A percentile compares a stretch with the other conserved stretches of the same genome.
These are phyloP conservation scores for Rhazya stricta DNA, from an alignment of 257 asterid species.

Conservation along the genomic window DNA sequence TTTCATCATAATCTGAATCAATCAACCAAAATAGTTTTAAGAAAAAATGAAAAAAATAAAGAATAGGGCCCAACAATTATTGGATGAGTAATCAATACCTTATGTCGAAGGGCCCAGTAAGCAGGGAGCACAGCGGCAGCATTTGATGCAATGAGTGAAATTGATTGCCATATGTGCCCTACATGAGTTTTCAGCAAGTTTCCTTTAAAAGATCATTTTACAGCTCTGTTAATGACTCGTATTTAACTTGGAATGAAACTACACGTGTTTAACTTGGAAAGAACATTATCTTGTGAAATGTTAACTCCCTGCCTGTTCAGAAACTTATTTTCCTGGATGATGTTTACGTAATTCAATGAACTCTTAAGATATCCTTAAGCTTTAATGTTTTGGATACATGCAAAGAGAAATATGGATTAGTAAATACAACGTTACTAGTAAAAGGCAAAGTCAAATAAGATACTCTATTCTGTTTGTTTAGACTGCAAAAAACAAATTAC, in stretches of 20 bases:
- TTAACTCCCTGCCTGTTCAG: neutral
- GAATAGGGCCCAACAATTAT: neutral
- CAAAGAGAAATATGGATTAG: neutral
- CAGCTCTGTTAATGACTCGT: slow-evolving; percentile 19
- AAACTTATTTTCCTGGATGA: neutral
- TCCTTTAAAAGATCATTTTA: slow-evolving; percentile 31
- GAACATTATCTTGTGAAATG: neutral
- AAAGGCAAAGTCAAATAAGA: slow-evolving; percentile 1
- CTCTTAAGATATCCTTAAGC: neutral
- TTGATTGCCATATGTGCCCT: slow-evolving; percentile 85
- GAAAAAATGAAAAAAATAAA: neutral
- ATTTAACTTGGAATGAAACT: slow-evolving; percentile 6
- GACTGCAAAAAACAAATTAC: slow-evolving; percentile 31
- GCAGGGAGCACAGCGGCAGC: slow-evolving; percentile 96
- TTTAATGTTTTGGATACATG: neutral
- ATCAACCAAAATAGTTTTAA: neutral
- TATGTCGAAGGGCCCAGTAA: slow-evolving; percentile 87
- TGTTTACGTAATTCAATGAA: neutral
- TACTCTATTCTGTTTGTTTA: neutral
- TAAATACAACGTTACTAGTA: neutral
- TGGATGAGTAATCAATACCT: slow-evolving; percentile 42
- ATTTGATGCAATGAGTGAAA: slow-evolving; percentile 85
- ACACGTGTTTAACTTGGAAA: neutral
- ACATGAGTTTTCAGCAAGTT: slow-evolving; percentile 41
- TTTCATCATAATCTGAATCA: neutral